Conservation (phyloP, 176 grass and related monocot species). For the Musa schizocarpa region DNA sequence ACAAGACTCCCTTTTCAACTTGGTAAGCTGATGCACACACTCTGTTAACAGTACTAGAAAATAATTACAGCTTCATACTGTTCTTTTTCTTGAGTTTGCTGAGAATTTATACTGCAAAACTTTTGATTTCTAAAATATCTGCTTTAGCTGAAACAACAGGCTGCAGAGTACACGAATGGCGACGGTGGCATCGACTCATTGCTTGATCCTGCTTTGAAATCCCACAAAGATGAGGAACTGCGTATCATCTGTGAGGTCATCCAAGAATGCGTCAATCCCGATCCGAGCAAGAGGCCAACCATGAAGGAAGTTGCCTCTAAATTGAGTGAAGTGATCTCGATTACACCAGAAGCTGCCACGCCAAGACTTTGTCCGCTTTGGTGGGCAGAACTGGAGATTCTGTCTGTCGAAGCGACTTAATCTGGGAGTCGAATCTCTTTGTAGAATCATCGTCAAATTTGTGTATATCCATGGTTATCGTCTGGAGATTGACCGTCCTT, state of each 20-base stretch:
- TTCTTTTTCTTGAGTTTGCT: background rate
- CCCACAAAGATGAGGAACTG: slow-evolving; percentile 65
- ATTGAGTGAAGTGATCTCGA: slow-evolving; percentile 41
- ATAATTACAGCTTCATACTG: background rate
- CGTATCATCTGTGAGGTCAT: slow-evolving; percentile 64
- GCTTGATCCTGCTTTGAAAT: slow-evolving; percentile 60
- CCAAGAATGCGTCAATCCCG: slow-evolving; percentile 52
- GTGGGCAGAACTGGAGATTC: slow-evolving; percentile 56
- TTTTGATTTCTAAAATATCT: background rate
- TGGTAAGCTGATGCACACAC: slow-evolving; percentile 35
- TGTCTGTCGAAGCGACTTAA: slow-evolving; percentile 64
- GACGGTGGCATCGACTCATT: slow-evolving; percentile 38
- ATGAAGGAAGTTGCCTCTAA: slow-evolving; percentile 60
- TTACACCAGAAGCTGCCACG: slow-evolving; percentile 77
- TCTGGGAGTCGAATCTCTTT: slow-evolving; percentile 9
- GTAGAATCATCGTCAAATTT: slow-evolving; percentile 5
- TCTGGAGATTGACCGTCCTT: no score
- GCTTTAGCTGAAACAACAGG: slow-evolving; percentile 33
- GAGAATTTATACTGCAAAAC: background rate
- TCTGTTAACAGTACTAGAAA: background rate
- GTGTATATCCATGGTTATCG: background rate
- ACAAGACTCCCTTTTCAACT: slow-evolving; percentile 46
- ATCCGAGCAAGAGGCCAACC: slow-evolving; percentile 66
- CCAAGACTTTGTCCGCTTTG: slow-evolving; percentile 87
- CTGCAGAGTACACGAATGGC: slow-evolving; percentile 63